Evolutionary conservation across 2,329 filamentous ascomycete genomes (phyloP), one percentile per base, ranked within the genome.

Genomic region (Blumeria hordei): DNA sequence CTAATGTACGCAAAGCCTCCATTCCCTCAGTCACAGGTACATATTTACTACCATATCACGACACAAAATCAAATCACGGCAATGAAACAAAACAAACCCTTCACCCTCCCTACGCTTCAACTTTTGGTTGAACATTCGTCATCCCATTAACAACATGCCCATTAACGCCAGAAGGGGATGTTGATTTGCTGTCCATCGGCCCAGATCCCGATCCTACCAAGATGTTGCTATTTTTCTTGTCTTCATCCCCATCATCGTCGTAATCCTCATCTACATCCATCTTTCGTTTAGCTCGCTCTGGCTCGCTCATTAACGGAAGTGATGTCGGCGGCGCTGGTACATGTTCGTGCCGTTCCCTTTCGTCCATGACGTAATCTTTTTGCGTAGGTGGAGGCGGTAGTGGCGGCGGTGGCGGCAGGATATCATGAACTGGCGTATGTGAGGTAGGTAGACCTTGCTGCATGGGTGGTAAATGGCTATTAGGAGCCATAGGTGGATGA

Each of bases 201-300:
- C 60, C 59, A 33, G 65, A 65, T 14, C 68, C 70, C 14, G 75
- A 67, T 3, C 70, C 67, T 14, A 67, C 67, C 9, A 72, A 70
- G 8, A 68, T 66, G 12, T 74, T 69, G 1, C 69, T 73, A 8
- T 72, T 65, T 66, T 82, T 82, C 70, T 82, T 81, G 56, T 92
- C 83, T 57, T 95, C 90, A 60, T 94, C 88, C 4, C 79, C 86
- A 56, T 88, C 90, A 63, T 96, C 90, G 66, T 96, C 90, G 63
- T 98, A 96, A 66, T 96, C 85, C 67, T 98, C 92, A 61, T 98
- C 88, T 18, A 96, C 85, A 6, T 96, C 90, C 79, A 98, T 93
- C 68, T 94, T 94, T 21, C 92, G 77, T 18, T 88, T 87, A 36
- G 92, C 88, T 54, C 80, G 72, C 67, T 84, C 80, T 9, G 88